A percentile compares a stretch with the other conserved stretches of the same genome.
phyloP scores from a whole-genome alignment of 2,329 filamentous ascomycete genomes.

The Talaromyces sp. region DNA sequence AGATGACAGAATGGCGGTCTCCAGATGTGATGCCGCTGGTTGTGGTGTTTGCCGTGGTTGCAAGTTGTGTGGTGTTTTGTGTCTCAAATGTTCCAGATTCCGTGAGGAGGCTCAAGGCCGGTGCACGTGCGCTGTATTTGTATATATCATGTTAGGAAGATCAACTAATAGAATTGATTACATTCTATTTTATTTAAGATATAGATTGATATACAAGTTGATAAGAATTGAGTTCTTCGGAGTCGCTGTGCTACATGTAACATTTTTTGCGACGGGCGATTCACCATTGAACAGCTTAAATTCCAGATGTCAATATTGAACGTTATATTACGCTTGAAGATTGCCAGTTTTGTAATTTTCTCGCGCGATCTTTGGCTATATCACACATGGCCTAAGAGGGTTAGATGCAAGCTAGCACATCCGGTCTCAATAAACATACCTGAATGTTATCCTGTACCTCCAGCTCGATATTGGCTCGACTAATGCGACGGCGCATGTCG shows the following conservation, averaged over 20 bases:
- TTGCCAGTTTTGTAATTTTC: constrained; percentile 48
- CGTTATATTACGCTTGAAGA: neutral
- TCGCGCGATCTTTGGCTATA: constrained; percentile 74
- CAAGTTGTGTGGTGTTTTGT: neutral
- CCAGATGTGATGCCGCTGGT: neutral
- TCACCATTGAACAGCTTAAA: neutral
- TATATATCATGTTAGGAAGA: too few species aligned
- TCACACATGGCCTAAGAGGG: constrained; percentile 73
- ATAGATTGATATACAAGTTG: too few species aligned
- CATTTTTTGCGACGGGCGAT: neutral
- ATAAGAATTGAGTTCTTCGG: too few species aligned
- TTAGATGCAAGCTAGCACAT: neutral
- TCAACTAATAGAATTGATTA: too few species aligned
- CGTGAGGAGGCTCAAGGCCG: neutral
- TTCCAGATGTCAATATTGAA: neutral
- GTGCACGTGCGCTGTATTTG: neutral
- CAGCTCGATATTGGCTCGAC: constrained; percentile 55
- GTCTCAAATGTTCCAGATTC: neutral
- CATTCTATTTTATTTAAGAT: too few species aligned
- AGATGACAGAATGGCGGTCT: neutral
- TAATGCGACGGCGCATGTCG: constrained; percentile 73
- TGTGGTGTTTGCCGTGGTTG: neutral
- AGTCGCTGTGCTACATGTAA: too few species aligned
- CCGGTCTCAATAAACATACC: constrained; percentile 45
- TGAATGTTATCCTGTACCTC: constrained; percentile 71